Evolutionary conservation across 2,329 filamentous ascomycete species (phyloP), one percentile per base, ranked within the genome.

Genomic region (Chaetomiaceae sp.): DNA sequence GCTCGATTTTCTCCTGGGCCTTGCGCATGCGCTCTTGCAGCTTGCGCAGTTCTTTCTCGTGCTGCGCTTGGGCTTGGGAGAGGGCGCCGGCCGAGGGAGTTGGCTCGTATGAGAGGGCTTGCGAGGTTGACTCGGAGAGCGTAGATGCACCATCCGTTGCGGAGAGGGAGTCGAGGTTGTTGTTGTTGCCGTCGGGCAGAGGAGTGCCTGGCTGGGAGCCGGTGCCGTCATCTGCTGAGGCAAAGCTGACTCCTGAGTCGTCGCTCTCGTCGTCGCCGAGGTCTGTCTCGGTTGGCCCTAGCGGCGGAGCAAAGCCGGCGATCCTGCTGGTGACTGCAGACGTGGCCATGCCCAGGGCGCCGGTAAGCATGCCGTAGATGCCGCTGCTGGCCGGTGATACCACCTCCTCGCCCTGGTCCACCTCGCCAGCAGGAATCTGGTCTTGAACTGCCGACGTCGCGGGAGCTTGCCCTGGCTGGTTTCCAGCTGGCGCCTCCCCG

Each of bases 21-120:
- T 82, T 81, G 38, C 68, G 71, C 8, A 76, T 76, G 47, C 77
- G 76, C 14, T 79, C 72, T 38, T 79, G 70, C 8, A 86, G 72
- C 58, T 82, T 84, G 48, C 70, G 68, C 3, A 88, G 71, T 55
- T 86, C 81, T 57, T 81, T 83, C 22, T 85, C 81, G 50, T 78
- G 69, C 17, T 68, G 65, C 10, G 66, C 55, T 7, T 51, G 45
- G 3, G 40, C 43, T 12, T 42, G 44, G 8, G 41, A 34, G 19
- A 44, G 3, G n/a, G n/a, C n/a, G 20, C 42, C 30, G 1, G 55
- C 62, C 32, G 54, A 61, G 47, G 52, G 59, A 26, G 46, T 40
- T 20, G 37, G 22, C 18, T 45, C 40, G 26, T 35, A 35, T 3
- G 45, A 49, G n/a, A 33, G 46, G 18, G 50, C 47, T 38, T 5